Evolutionary conservation across 1,284 basidiomycete genomes (phyloP), one percentile per base, ranked within the genome.

Genomic region (Melampsora abietis-canadensis): DNA sequence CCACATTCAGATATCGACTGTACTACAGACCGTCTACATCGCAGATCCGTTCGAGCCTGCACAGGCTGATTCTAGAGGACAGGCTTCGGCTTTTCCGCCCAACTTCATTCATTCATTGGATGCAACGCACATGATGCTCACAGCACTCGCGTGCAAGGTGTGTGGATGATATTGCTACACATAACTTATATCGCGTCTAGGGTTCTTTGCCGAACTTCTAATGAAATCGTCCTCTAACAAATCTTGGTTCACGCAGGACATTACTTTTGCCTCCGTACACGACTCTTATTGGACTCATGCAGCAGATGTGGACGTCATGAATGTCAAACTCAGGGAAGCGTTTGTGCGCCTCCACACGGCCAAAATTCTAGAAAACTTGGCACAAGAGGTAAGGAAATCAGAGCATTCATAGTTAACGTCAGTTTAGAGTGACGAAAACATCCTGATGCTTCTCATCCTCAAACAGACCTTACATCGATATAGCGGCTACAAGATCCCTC

Each of bases 201-300:
- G 10, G 37, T 40, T 40, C 10, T 12, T 40, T 2, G 37, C 37
- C 15, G 6, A 37, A 15, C 65, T 14, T 48, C 4, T 66, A 61
- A 34, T 54, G 40, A 12, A 30, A 40, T 40, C 34, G 12, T 30
- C 48, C 44, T 47, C 48, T 12, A 34, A 44, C 74, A 75, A 34
- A n/a, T 34, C 48, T 65, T 27, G 57, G 19, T n/a, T 63, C 12
- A 40, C 37, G 10, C 86, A 87, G 79, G 85, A 85, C 63, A 81
- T 96, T 76, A 90, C 89, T 0, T 98, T 98, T 81, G 95, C 94
- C 0, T 92, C 92, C 2, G 96, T 98, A 15, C 95, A 99, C 82
- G 96, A 99, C 82, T 97, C 94, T 1, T 99, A 98, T 84, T 99
- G 95, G 95, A 98, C 95, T 7, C 95, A 99, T 81, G 91, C 95